Percentiles rank a stretch among this genome's conserved stretches.
phyloP scores from a whole-genome alignment of 352 stramenopile species.

The Achlya hypogyna region DNA sequence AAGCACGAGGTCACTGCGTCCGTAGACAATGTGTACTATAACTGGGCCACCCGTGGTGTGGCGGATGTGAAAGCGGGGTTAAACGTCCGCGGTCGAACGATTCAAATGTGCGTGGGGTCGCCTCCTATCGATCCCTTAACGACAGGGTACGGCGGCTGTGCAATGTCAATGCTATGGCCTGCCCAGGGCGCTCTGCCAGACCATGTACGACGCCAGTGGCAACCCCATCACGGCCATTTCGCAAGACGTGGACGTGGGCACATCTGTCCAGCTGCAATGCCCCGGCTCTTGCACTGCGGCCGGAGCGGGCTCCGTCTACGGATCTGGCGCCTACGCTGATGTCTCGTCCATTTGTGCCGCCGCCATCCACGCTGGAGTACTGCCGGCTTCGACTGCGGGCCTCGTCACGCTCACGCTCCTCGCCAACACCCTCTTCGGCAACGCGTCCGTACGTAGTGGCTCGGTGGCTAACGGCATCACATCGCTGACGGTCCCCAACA shows the following conservation, averaged over 20 bases:
- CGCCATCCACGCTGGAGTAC: conserved; percentile 82
- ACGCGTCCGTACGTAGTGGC: conserved; percentile 23
- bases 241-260: conserved; percentile 85
- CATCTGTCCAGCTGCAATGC: conserved; percentile 78
- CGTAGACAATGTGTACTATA: conserved; percentile 91
- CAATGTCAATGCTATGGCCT: not conserved
- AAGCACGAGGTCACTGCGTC: not conserved
- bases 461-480: conserved; percentile 48
- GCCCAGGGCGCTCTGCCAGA: conserved; percentile 28
- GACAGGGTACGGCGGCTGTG: conserved; percentile 32
- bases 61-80: conserved; percentile 37
- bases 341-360: conserved; percentile 84
- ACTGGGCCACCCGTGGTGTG: conserved; percentile 54
- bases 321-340: conserved; percentile 79
- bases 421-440: conserved; percentile 33
- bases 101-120: conserved; percentile 89
- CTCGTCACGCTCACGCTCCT: conserved; percentile 71
- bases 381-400: conserved; percentile 35
- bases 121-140: conserved; percentile 79
- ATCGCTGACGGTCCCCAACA: conserved; percentile 34
- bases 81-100: conserved; percentile 45
- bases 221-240: conserved; percentile 47
- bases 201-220: conserved; percentile 28
- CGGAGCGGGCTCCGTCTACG: conserved; percentile 32
- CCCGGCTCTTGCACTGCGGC: conserved; percentile 39